Evolutionary conservation across 1,284 basidiomycete genomes (phyloP), one percentile per base, ranked within the genome.

Genomic region (Chalciporus piperatoides): DNA sequence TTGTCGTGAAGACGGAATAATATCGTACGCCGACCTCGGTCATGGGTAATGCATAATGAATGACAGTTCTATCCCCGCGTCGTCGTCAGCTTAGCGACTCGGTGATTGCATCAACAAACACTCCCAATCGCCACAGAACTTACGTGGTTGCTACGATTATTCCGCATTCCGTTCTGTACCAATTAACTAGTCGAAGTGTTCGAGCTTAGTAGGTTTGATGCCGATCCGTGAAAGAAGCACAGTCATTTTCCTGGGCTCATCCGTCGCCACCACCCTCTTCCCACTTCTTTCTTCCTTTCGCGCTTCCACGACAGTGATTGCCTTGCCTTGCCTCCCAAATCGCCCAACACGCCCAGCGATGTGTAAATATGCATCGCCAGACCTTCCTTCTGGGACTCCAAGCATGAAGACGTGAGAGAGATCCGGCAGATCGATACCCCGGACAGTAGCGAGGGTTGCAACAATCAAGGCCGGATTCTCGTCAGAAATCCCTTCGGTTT

Each of bases 311-410:
- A 88, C 68, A 27, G 72, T 80, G 45, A 90, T 70, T 47, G 86
- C 84, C 62, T 78, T 80, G 15, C 85, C 84, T 33, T 65, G 69
- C 44, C 76, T 70, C 38, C 84, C 82, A 61, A 87, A 86, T 46
- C 87, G 76, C 12, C 86, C 86, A 6, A 85, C 84, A 12, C 88
- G 80, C n/a, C 87, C 88, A 2, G 84, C 80, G 47, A 84, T 68
- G 58, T 90, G 87, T 55, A 83, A 59, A 61, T 90, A 90, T 41
- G 71, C 72, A 60, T 86, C 83, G 12, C 79, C 70, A 53, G 60
- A 67, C 23, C 69, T 73, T 32, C 73, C 77, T 48, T 78, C 77
- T 6, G 78, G 77, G 1, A 83, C 67, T 5, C 84, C 86, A 37
- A 85, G 67, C 46, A 89, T 71, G 62, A 90, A 89, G 15, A 90